A percentile compares a stretch with the other conserved stretches of the same genome.
Conservation (phyloP, 306 rosid genomes). For the Lotus japonicus region DNA sequence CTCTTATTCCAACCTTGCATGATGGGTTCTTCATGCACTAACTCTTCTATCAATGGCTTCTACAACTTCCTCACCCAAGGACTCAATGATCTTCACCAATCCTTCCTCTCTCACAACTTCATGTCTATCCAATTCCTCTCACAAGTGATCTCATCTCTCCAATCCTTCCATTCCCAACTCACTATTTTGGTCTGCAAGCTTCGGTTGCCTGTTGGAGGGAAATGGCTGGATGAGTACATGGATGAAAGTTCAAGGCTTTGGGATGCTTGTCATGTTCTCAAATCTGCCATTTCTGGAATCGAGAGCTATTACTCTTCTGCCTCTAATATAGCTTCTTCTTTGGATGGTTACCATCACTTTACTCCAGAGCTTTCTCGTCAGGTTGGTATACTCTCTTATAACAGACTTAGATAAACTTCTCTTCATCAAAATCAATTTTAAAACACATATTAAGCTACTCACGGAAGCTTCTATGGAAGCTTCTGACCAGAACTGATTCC, state of each 20-base stretch:
- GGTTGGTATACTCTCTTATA: constrained; percentile 29
- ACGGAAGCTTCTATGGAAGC: no score
- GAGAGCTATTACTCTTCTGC: constrained; percentile 40
- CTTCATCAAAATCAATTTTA: no score
- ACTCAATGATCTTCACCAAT: constrained; percentile 52
- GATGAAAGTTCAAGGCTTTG: constrained; percentile 78
- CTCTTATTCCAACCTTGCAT: constrained; percentile 18
- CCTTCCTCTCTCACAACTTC: constrained; percentile 42
- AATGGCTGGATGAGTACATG: constrained; percentile 94
- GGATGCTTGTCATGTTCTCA: constrained; percentile 78
- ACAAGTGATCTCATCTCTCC: constrained; percentile 54
- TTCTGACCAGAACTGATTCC: no score
- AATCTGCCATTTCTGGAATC: constrained; percentile 56
- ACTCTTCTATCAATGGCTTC: constrained; percentile 75
- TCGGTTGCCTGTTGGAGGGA: constrained; percentile 68
- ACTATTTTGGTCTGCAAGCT: constrained; percentile 60
- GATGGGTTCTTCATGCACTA: constrained; percentile 63
- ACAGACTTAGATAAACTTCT: no score
- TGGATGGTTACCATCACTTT: constrained; percentile 44
- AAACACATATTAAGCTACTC: no score
- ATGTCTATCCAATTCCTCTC: constrained; percentile 79
- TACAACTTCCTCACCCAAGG: constrained; percentile 57
- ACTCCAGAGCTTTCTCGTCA: constrained; percentile 49
- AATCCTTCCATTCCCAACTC: constrained; percentile 64
- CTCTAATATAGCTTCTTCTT: constrained; percentile 39